Percentiles rank a stretch among this genome's conserved stretches.
phyloP scores from a whole-genome alignment of 1,139 yeast genomes.

The Pichia sp. region DNA sequence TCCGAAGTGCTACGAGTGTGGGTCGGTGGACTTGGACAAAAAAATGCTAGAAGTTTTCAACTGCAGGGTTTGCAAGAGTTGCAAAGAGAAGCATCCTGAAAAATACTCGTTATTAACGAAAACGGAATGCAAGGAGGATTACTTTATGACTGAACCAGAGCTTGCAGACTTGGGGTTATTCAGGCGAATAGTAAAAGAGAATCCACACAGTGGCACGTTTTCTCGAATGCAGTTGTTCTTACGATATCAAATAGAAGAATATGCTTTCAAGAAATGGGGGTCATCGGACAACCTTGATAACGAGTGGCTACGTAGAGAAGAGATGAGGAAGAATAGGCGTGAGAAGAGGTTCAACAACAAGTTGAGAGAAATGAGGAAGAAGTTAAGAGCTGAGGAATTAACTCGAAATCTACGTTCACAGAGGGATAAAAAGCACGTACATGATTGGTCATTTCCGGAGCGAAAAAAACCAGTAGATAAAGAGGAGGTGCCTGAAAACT shows the following conservation, averaged over 20 bases:
- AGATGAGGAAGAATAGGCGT: conserved; percentile 61
- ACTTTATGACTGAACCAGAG: conserved; percentile 89
- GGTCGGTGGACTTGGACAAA: conserved; percentile 72
- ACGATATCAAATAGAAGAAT: conserved; percentile 86
- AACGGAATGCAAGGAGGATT: conserved; percentile 93
- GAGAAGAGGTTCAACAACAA: conserved; percentile 75
- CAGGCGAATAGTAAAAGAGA: conserved; percentile 81
- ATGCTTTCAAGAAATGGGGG: conserved; percentile 94
- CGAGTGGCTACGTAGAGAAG: conserved; percentile 89
- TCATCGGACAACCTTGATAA: conserved; percentile 80
- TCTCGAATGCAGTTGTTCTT: conserved; percentile 90
- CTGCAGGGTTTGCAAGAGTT: conserved; percentile 72
- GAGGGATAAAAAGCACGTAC: conserved; percentile 52
- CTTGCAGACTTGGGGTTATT: conserved; percentile 63
- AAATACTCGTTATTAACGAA: conserved; percentile 88
- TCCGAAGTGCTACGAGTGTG: conserved; percentile 81
- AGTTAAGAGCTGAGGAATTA: conserved; percentile 88
- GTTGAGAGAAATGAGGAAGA: conserved; percentile 80
- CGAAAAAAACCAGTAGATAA: conserved; percentile 29
- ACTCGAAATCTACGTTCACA: conserved; percentile 60
- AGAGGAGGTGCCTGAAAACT: conserved; percentile 38
- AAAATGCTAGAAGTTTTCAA: conserved; percentile 64
- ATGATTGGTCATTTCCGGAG: conserved; percentile 70
- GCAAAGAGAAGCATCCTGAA: conserved; percentile 71
- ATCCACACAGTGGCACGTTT: conserved; percentile 86